Evolutionary conservation across 108 stramenopile genomes (phyloP), one percentile per base, ranked within the genome.

Genomic region (Stephanodiscus minutulus): DNA sequence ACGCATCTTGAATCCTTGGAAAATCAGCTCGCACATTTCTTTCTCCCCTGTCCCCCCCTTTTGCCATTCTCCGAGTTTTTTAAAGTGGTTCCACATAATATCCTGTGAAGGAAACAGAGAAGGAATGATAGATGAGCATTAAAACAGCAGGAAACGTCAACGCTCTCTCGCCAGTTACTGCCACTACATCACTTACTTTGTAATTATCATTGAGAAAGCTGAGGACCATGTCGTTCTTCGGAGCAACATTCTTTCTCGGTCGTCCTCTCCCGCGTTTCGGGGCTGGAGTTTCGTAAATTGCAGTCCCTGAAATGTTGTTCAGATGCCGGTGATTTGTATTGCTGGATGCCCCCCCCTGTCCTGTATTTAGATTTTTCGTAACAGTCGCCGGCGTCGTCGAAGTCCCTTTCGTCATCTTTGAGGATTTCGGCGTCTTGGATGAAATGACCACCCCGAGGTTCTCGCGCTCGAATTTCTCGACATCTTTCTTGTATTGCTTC

Each of bases 31-130:
- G 20, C 52, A 37, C 50, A 36, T 56, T 24, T 39, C 54, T 24
- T 44, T 41, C 41, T 68, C 55, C 20, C 55, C 35, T 18, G 57
- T 29, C 29, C 50, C 47, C 35, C 66, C 54, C 41, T 56, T 44
- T 13, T 43, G 39, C 54, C 54, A 55, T 39, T 36, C 20, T 10
- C 66, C 66, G n/a, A 68, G 55, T 43, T 68, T 35, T n/a, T 36
- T 54, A 39, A 52, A 68, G 27, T 68, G 66, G 4, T 39, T 56
- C 66, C 66, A 68, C 66, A 68, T 55, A 24, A 56, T 56, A 39
- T 68, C 54, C 55, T 58, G 57, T n/a, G 57, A 31, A 35, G 33
- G 13, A 36, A 37, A 36, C 31, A 15, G 57, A 58, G n/a, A 29
- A 18, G 1, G 37, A 33, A 21, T 22, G 8, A 8, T 29, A 5